A percentile compares a stretch with the other conserved stretches of the same genome.
Evolutionary conservation across 2,329 filamentous ascomycete genomes (phyloP).

Genomic region (Stenocarpella maydis): DNA sequence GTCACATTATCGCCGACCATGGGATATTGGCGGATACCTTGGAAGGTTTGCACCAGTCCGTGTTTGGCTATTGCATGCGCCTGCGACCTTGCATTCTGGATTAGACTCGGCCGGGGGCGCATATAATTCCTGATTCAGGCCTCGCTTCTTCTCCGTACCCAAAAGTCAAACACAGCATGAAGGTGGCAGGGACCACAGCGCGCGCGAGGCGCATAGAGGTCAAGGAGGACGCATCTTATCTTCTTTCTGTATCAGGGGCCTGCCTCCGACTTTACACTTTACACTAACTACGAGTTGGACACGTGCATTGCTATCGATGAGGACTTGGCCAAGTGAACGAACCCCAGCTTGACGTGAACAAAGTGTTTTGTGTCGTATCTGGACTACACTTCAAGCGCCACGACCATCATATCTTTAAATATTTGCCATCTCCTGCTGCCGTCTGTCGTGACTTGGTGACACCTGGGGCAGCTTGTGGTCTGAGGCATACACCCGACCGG

Average conservation of each 20-base stretch:
- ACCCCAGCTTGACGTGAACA: background rate
- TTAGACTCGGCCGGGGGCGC: background rate
- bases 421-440: background rate
- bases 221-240: slow-evolving; percentile 1
- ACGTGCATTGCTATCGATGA: background rate
- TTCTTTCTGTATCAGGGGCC: background rate
- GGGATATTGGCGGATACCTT: background rate
- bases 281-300: background rate
- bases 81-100: background rate
- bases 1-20: background rate
- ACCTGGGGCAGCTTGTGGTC: background rate
- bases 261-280: background rate
- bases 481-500: background rate
- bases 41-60: slow-evolving; percentile 6
- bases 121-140: background rate
- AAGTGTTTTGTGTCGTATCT: background rate
- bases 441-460: background rate
- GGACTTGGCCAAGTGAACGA: background rate
- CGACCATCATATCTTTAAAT: background rate
- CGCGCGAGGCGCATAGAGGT: background rate
- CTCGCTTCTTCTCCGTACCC: background rate
- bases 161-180: background rate
- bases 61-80: background rate
- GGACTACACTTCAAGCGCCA: background rate
- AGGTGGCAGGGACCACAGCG: background rate